Evolutionary conservation across 2,329 filamentous ascomycete genomes (phyloP), one percentile per base, ranked within the genome.

Genomic region (Neodidymelliopsis sp.): DNA sequence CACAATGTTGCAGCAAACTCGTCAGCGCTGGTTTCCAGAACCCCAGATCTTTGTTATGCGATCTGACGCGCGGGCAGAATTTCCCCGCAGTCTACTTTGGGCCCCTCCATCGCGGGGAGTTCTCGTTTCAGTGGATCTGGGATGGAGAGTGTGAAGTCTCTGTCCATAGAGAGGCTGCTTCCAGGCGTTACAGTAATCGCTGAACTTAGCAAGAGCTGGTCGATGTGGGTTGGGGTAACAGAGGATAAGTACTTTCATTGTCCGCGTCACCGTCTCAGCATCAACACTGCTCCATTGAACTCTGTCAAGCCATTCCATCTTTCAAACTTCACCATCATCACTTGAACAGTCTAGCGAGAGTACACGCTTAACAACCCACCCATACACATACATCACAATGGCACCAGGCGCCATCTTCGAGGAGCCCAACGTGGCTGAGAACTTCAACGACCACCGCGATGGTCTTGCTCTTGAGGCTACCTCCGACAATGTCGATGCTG

Each of bases 401-500:
- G 76, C 76, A 66, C 77, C 75, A 64, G 73, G 71, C 58, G 71
- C 73, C 38, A 68, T 75, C 49, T 61, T 72, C 53, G 75, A 77
- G 59, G 66, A 65, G 37, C 74, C 76, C 42, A 75, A 74, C 59
- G 60, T 75, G 47, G 66, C 69, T 18, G 71, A 77, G 57, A 64
- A 70, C 63, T 75, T 78, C 67, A 72, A 75, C 66, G 73, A 77
- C 67, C 74, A 78, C 62, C 78, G 76, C 44, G 80, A 84, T 66
- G 82, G 82, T 33, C 77, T 79, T 24, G 81, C 81, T 15, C 77
- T 85, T 22, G 83, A 85, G 65, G 78, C 79, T 3, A 77, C 80
- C 9, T 83, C 82, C 7, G 83, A 85, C 60, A 76, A 80, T 58
- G 80, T 86, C 59, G 82, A 85, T 63, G 73, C 77, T 16, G 81